A percentile compares a stretch with the other conserved stretches of the same genome.
Evolutionary conservation across 257 asterid genomes (phyloP).

Genomic region (Nemophila menziesii): DNA sequence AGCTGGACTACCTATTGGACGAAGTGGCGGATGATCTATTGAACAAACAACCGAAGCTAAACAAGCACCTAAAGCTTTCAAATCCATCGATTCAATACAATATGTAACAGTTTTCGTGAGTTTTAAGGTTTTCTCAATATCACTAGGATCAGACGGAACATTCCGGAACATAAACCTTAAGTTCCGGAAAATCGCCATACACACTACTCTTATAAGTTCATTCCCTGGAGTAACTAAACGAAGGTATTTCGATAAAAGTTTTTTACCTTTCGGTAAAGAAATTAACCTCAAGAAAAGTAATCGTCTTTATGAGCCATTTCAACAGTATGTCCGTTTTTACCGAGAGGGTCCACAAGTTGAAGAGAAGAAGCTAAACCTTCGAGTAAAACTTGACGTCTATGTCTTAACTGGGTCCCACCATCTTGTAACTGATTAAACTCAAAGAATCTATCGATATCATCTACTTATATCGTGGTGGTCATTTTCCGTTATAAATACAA

Average conservation of each 20-base stretch:
- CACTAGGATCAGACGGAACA: slow-evolving; percentile 23
- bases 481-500: too few species aligned
- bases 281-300: slow-evolving; percentile 32
- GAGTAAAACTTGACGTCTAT: slow-evolving; percentile 32
- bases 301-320: slow-evolving; percentile 29
- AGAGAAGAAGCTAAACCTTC: slow-evolving; percentile 45
- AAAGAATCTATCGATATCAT: slow-evolving; percentile 23
- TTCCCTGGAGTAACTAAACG: slow-evolving; percentile 33
- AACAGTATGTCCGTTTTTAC: slow-evolving; percentile 26
- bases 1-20: slow-evolving; percentile 40
- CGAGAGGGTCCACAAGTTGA: slow-evolving; percentile 37
- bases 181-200: slow-evolving; percentile 38
- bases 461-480: too few species aligned
- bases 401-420: slow-evolving; percentile 29
- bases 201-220: slow-evolving; percentile 32
- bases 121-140: slow-evolving; percentile 17
- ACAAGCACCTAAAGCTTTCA: slow-evolving; percentile 35
- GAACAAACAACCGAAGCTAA: slow-evolving; percentile 42
- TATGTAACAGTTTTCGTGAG: slow-evolving; percentile 23
- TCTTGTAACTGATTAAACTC: slow-evolving; percentile 31
- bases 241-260: slow-evolving; percentile 32
- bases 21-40: slow-evolving; percentile 35
- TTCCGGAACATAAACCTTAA: slow-evolving; percentile 31
- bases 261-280: slow-evolving; percentile 36
- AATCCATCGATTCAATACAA: slow-evolving; percentile 29